Evolutionary conservation across 2,329 filamentous ascomycete genomes (phyloP), one percentile per base, ranked within the genome.

Genomic region (Acrodontium crateriforme): DNA sequence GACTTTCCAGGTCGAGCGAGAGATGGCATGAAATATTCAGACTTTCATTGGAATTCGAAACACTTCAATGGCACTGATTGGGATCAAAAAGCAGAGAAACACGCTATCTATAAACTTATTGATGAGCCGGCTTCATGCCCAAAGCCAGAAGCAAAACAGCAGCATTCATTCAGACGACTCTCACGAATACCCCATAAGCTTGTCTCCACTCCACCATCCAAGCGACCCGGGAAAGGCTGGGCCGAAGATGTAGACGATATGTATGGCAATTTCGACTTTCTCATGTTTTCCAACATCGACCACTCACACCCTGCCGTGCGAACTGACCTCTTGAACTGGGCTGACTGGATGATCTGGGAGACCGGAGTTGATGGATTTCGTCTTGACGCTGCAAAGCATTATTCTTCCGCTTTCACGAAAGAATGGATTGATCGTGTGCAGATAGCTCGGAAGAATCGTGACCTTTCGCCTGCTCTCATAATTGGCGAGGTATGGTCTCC

Each of bases 231-330:
- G 30, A 78, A 78, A 43, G 62, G 63, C 19, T 81, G 75, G 76
- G 69, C 70, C 3, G 44, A 63, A 1, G 64, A 65, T 9, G 74
- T 76, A 3, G 71, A 71, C 16, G 62, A 67, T 12, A 61, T 78
- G 48, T 65, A 71, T 37, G 77, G 77, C 6, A 82, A 82, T 43
- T 56, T 54, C 22, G 71, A 75, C 48, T 80, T 73, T 44, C 62
- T 81, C 10, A 79, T 82, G 72, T 80, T 78, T 40, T 70, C 72
- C 5, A 71, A 82, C 47, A 50, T 82, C 20, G 75, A 81, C 49
- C 76, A 77, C 47, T 52, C 56, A 2, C 65, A 78, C 32, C 60
- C 62, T 0, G 75, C 78, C 39, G 76, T 81, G 7, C 59, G 63
- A 18, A 50, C 63, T 3, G 78, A 82, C 38, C 64, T 80, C 3